Percentiles rank a stretch among this genome's conserved stretches.
Conservation (phyloP, 345 rosid species). For the Eucalyptus sp. region DNA sequence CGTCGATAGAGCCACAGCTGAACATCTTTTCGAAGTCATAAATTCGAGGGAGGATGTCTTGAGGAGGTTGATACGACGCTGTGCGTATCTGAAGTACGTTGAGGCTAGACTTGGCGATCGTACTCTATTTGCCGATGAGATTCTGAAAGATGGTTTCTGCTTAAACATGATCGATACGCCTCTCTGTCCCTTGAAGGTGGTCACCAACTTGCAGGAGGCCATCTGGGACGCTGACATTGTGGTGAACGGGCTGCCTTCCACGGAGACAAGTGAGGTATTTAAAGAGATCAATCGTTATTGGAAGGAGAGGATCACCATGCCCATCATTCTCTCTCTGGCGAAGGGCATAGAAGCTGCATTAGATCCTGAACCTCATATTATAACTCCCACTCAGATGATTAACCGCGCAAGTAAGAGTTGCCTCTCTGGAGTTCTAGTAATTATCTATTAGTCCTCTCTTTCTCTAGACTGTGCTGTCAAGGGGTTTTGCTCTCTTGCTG, state of each 20-base stretch:
- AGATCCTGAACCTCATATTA: slow-evolving; percentile 53
- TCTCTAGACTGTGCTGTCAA: not conserved
- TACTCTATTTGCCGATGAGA: slow-evolving; percentile 65
- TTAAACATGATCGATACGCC: slow-evolving; percentile 80
- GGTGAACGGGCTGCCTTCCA: slow-evolving; percentile 71
- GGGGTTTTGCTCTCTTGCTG: not conserved
- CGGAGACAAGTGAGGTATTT: slow-evolving; percentile 52
- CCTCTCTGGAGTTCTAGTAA: not conserved
- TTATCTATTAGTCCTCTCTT: not conserved
- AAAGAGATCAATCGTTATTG: slow-evolving; percentile 60
- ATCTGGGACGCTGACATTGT: slow-evolving; percentile 83
- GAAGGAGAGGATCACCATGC: slow-evolving; percentile 63
- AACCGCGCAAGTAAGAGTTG: slow-evolving; percentile 45
- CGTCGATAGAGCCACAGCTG: slow-evolving; percentile 61
- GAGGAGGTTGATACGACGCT: slow-evolving; percentile 65
- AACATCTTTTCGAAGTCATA: slow-evolving; percentile 73
- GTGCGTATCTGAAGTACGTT: slow-evolving; percentile 73
- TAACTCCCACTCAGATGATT: slow-evolving; percentile 78
- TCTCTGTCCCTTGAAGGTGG: slow-evolving; percentile 71
- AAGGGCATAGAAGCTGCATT: slow-evolving; percentile 83
- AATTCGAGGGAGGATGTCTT: slow-evolving; percentile 69
- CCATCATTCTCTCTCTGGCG: slow-evolving; percentile 59
- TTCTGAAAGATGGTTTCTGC: slow-evolving; percentile 79
- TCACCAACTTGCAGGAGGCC: slow-evolving; percentile 75
- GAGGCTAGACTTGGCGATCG: slow-evolving; percentile 75